Evolutionary conservation across 2,329 filamentous ascomycete species (phyloP), one percentile per base, ranked within the genome.

Genomic region (Penicillium polonicum): DNA sequence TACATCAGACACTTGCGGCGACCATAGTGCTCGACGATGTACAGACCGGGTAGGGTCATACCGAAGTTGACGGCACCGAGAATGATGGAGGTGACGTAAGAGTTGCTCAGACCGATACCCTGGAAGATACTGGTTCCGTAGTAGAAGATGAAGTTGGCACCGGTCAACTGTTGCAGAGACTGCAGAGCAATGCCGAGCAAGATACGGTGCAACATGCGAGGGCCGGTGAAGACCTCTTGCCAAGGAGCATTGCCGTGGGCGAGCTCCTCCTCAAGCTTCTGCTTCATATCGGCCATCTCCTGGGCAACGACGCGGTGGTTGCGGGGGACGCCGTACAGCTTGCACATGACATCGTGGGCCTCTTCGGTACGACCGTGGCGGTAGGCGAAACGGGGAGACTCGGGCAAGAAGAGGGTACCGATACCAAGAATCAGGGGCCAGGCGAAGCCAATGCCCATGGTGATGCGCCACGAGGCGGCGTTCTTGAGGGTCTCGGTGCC

Each of bases 21-120:
- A 44, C 88, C 88, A 59, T 82, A 88, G 64, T 82, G 83, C 71
- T 90, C 87, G 2, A 90, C 87, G 33, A 90, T 81, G 68, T 85
- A 91, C 5, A 91, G 78, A 56, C 87, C 88, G 46, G 82, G 83
- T 57, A 90, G 83, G 17, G 88, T 89, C 70, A 83, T 84, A 60
- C 76, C 79, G 33, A 91, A 86, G 70, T 91, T 91, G 67, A 91
- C 86, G 25, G 83, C 85, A 54, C 80, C 80, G 10, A 89, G 79
- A 58, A 90, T 89, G 69, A 90, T 84, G 68, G 88, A 85, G 0
- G 84, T 88, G 57, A 85, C 77, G 65, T 87, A 88, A 19, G 84
- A 83, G 71, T 91, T 87, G 2, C 81, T 72, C 46, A 91, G 80
- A 58, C 87, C 88, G 5, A 88, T 85, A 5, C 85, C 83, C 55